Evolutionary conservation across 108 stramenopile species (phyloP), one percentile per base, ranked within the genome.

Genomic region (Pseudonitzschia delicatissima): DNA sequence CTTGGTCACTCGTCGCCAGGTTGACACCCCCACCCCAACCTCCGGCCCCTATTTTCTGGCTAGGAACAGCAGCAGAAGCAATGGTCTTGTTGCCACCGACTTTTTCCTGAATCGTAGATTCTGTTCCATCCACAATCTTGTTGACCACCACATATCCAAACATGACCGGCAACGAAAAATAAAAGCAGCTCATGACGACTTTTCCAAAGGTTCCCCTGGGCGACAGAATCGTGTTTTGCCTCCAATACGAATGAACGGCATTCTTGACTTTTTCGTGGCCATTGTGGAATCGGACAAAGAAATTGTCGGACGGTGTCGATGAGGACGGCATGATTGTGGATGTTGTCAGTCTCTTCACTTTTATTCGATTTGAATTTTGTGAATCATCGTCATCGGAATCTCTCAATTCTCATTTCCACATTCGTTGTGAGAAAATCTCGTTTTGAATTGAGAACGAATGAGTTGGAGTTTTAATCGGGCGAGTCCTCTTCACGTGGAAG

Each of bases 21-120:
- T 87, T 78, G 4, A 93, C 92, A 25, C 92, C 92, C 13, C 80
- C 82, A 29, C 72, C 78, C 57, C 73, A 75, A 11, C 88, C 91
- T 44, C 87, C 88, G 0, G 91, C 83, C 35, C 91, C 88, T 5
- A 93, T 44, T 21, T 52, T 55, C 63, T 84, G 60, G 13, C n/a
- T 44, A 11, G 31, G 58, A 45, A 6, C 51, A 65, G 44, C 61
- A 26, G 4, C 8, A 11, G 25, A 1, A 18, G 44, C 78, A 31
- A 23, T 84, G 87, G 28, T 72, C 6, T 18, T 60, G 35, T 29
- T 17, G 45, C 77, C 62, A 42, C 84, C 83, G 5, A 68, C 34
- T 9, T 75, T 68, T 45, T 84, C 79, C 27, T 89, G 83, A 21
- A 87, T 87, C 23, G 79, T 71, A 21, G 83, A 77, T 31, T 87